Evolutionary conservation across 768 basidiomycete species (phyloP).

Genomic region (Boletellus ananas): DNA sequence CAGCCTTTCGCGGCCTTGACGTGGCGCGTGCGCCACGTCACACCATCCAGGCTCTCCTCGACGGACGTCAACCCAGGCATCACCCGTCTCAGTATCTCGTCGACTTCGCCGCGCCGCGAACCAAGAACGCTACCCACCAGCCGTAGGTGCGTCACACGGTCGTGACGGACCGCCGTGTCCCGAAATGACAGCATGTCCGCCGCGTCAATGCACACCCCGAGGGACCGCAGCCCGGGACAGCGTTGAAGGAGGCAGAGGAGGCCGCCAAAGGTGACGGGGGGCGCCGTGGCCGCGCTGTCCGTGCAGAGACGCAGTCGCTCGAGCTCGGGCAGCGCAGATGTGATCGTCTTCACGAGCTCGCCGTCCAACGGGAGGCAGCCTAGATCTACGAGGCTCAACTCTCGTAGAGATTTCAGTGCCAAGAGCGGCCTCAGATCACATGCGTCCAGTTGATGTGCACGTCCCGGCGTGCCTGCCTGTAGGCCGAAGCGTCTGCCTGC

Average conservation of each 20-base stretch:
- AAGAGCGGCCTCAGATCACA: constrained; percentile 15
- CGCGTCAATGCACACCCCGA: constrained; percentile 14
- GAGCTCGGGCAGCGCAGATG: constrained; percentile 13
- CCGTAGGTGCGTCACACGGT: constrained; percentile 9
- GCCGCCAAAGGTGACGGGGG: constrained; percentile 17
- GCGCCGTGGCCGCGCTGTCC: not conserved
- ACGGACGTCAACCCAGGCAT: constrained; percentile 20
- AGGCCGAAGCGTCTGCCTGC: constrained; percentile 21
- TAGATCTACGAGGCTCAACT: constrained; percentile 13
- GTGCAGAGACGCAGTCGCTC: constrained; percentile 12
- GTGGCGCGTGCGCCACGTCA: constrained; percentile 12
- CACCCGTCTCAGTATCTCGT: constrained; percentile 19
- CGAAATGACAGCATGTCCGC: constrained; percentile 8
- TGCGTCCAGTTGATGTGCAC: constrained; percentile 11
- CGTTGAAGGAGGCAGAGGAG: constrained; percentile 17
- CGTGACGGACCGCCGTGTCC: constrained; percentile 14
- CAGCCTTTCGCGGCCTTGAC: not conserved
- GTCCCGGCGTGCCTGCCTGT: constrained; percentile 12
- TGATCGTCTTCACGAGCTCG: constrained; percentile 17
- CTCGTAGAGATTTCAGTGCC: constrained; percentile 10
- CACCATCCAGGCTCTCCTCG: constrained; percentile 20
- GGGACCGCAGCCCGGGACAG: constrained; percentile 15
- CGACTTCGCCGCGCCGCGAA: constrained; percentile 14
- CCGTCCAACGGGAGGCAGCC: constrained; percentile 16
- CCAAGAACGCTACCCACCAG: constrained; percentile 15